Conservation (phyloP, 2,329 filamentous ascomycete species). For the Sporothrix globosa region DNA sequence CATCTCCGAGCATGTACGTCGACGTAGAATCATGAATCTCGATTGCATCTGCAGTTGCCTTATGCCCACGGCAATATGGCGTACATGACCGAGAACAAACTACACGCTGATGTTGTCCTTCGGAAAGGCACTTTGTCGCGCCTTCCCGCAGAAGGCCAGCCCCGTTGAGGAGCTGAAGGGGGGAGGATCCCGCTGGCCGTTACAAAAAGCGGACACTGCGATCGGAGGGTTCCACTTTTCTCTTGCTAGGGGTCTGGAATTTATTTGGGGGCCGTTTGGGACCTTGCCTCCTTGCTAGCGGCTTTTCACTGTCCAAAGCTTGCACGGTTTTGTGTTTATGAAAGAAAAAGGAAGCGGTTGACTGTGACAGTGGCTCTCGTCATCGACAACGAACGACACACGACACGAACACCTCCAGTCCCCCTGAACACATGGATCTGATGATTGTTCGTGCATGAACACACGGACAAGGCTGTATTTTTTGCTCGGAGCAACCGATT, state of each 20-base stretch:
- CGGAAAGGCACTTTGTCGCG: neutral
- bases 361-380: too few relatives aligned
- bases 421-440: neutral
- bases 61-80: too few relatives aligned
- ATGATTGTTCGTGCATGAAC: neutral
- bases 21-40: neutral
- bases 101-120: neutral
- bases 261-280: neutral
- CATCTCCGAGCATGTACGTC: too few relatives aligned
- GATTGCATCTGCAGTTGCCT: neutral
- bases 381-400: conserved; percentile 12
- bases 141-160: neutral
- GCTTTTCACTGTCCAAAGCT: neutral
- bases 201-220: conserved; percentile 23
- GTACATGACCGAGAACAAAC: too few relatives aligned
- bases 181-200: conserved; percentile 5
- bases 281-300: neutral
- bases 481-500: neutral
- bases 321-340: neutral
- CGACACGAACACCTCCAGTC: neutral
- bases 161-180: neutral
- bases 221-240: conserved; percentile 21
- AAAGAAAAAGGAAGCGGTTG: neutral
- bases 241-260: neutral
- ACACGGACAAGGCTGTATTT: conserved; percentile 6